These are phyloP conservation scores for Exserohilum rostratum DNA, from an alignment of 2,329 filamentous ascomycete species.

Conservation along the genomic window DNA sequence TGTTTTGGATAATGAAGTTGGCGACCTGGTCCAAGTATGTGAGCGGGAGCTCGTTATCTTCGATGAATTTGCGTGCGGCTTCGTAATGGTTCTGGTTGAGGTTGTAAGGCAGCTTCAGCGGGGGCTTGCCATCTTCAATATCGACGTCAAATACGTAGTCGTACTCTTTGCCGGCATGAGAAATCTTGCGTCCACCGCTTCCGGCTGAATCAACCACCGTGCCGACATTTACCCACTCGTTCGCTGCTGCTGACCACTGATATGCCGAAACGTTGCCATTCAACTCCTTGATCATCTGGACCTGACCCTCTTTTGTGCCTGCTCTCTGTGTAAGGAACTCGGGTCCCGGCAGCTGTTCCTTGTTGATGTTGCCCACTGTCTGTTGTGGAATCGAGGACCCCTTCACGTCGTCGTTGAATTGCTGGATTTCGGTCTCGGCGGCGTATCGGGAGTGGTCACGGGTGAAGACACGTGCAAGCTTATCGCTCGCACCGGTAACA, in stretches of 20 bases:
- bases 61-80: conserved; percentile 86
- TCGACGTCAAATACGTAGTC: conserved; percentile 98
- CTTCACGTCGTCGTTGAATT: conserved; percentile 83
- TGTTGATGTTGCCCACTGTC: conserved; percentile 78
- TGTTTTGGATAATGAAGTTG: conserved; percentile 90
- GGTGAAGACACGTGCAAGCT: conserved; percentile 82
- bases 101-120: conserved; percentile 93
- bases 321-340: conserved; percentile 82
- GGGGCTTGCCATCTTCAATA: conserved; percentile 91
- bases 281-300: conserved; percentile 84
- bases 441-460: conserved; percentile 73
- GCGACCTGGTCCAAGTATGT: conserved; percentile 90
- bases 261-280: conserved; percentile 86
- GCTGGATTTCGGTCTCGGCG: conserved; percentile 67
- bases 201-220: conserved; percentile 90
- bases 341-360: conserved; percentile 86
- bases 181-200: conserved; percentile 69
- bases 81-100: conserved; percentile 91
- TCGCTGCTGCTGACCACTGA: conserved; percentile 74
- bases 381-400: conserved; percentile 87
- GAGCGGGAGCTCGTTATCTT: conserved; percentile 85
- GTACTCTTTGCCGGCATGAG: conserved; percentile 84
- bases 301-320: conserved; percentile 95
- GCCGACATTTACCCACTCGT: conserved; percentile 85
- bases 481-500: conserved; percentile 90